Conservation (phyloP, 2,329 filamentous ascomycete species). For the Hymenoscyphus occultus region DNA sequence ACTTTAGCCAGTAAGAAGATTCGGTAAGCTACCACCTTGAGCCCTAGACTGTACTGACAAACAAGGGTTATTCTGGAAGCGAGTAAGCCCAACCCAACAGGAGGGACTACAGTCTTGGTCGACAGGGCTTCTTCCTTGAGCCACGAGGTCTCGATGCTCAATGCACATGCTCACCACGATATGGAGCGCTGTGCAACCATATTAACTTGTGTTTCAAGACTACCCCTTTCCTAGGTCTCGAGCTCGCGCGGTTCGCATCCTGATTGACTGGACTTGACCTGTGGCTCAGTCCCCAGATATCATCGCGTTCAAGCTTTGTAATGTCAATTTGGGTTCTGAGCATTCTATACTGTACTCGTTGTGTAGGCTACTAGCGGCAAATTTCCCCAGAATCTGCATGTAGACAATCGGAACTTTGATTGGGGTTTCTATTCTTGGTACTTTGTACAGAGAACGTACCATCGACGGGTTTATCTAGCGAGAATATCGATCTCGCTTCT, state of each 20-base stretch:
- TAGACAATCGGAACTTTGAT: background rate
- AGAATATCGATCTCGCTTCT: conserved; percentile 8
- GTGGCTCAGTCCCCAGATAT: background rate
- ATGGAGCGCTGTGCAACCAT: conserved; percentile 14
- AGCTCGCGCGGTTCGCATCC: background rate
- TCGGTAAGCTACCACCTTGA: conserved; percentile 18
- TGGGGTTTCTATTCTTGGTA: background rate
- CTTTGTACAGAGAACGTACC: conserved; percentile 1
- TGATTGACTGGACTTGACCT: background rate
- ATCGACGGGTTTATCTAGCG: background rate
- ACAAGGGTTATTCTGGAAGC: background rate
- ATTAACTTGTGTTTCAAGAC: background rate
- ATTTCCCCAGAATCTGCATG: background rate
- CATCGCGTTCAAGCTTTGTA: conserved; percentile 7
- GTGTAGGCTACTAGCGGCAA: background rate
- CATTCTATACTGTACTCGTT: conserved; percentile 1
- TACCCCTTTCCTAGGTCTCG: background rate
- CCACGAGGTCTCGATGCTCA: conserved; percentile 12
- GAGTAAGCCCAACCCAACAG: background rate
- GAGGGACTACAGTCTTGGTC: background rate
- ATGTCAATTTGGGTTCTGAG: conserved; percentile 20
- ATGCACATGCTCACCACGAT: conserved; percentile 2
- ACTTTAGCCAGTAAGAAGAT: background rate
- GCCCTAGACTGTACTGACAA: conserved; percentile 14
- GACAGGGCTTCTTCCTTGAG: conserved; percentile 3